A percentile compares a stretch with the other conserved stretches of the same genome.
Conservation (phyloP, 257 asterid species). For the Handroanthus guayacan region DNA sequence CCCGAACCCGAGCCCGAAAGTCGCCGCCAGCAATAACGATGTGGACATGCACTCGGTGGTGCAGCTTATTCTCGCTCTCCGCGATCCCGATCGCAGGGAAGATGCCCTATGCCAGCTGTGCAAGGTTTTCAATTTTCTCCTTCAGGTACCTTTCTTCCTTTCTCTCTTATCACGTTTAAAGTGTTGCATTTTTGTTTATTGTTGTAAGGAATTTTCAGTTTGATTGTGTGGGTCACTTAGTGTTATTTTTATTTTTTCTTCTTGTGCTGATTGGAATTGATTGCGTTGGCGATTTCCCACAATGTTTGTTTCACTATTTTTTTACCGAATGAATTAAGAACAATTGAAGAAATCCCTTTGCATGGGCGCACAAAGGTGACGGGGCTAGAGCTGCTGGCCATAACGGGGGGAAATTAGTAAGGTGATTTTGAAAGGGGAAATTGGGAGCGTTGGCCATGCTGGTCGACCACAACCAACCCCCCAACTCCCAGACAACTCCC, state of each 20-base stretch:
- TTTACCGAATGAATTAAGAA: too few species aligned
- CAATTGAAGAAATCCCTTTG: background rate
- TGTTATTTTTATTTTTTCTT: background rate
- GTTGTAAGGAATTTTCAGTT: background rate
- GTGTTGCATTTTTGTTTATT: background rate
- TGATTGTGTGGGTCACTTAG: background rate
- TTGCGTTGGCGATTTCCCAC: background rate
- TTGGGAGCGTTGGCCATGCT: background rate
- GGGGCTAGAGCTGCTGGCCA: background rate
- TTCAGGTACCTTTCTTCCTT: background rate
- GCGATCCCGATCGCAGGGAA: conserved; percentile 78
- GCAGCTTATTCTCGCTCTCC: conserved; percentile 75
- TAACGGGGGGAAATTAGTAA: background rate
- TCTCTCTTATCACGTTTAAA: background rate
- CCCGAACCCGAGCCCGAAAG: conserved; percentile 17
- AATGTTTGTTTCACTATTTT: too few species aligned
- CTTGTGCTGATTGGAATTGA: background rate
- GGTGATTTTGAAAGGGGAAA: background rate
- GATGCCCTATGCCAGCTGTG: conserved; percentile 80
- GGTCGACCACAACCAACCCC: too few species aligned
- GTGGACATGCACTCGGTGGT: conserved; percentile 66
- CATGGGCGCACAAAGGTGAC: background rate
- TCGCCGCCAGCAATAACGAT: conserved; percentile 47
- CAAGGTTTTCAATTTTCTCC: conserved; percentile 50
- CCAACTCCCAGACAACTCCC: background rate